These are phyloP conservation scores for Ilex asprella DNA, from an alignment of 257 asterid species.

Conservation along the genomic window DNA sequence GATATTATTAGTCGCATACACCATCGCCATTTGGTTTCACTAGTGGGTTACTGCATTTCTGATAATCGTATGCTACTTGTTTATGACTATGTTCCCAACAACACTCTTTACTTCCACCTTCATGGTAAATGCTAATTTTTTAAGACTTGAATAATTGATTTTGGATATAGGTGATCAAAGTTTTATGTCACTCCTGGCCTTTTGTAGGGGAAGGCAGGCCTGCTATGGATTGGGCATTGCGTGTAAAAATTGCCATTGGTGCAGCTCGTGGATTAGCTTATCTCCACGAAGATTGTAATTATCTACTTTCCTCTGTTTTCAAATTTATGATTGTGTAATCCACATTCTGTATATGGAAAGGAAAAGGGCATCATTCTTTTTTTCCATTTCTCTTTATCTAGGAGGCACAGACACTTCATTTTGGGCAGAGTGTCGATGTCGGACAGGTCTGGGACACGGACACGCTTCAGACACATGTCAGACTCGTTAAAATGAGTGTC, in stretches of 20 bases:
- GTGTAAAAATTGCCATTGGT: constrained; percentile 80
- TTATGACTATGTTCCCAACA: constrained; percentile 74
- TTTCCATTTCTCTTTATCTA: no score
- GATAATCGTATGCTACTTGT: constrained; percentile 75
- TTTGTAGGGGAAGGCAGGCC: constrained; percentile 55
- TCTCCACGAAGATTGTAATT: constrained; percentile 97
- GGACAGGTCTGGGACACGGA: no score
- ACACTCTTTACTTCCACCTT: constrained; percentile 92
- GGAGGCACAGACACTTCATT: no score
- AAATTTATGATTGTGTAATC: not conserved
- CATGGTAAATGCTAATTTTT: constrained; percentile 53
- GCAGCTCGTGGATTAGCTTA: constrained; percentile 98
- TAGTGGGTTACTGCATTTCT: constrained; percentile 91
- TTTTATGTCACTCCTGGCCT: constrained; percentile 9
- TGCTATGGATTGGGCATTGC: constrained; percentile 75
- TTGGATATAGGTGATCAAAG: constrained; percentile 1
- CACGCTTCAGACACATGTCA: no score
- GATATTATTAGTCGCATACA: constrained; percentile 91
- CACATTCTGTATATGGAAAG: no score
- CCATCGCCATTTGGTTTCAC: constrained; percentile 95
- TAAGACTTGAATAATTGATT: not conserved
- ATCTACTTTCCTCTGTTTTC: constrained; percentile 9
- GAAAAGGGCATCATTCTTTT: no score
- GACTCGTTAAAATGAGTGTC: no score
- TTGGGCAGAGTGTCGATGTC: no score